Conservation (phyloP, 2,329 filamentous ascomycete genomes). For the Ascochyta pisi region DNA sequence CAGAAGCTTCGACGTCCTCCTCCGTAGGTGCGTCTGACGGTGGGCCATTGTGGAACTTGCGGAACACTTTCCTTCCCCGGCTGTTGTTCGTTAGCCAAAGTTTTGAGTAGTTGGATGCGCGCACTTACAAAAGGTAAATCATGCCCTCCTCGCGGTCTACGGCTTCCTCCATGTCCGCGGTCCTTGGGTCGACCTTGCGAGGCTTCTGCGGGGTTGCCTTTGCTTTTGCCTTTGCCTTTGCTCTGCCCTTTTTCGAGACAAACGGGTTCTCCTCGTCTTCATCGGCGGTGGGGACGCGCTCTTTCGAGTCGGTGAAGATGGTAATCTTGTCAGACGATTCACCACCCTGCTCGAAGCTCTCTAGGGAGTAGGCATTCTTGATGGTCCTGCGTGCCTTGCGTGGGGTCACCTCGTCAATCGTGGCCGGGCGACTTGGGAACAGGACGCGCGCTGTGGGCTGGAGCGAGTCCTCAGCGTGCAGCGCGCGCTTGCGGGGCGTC, state of each 20-base stretch:
- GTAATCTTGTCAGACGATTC: constrained; percentile 65
- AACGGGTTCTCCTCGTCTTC: constrained; percentile 76
- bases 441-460: constrained; percentile 60
- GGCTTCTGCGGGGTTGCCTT: constrained; percentile 54
- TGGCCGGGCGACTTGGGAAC: constrained; percentile 68
- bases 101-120: neutral
- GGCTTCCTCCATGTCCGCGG: constrained; percentile 66
- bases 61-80: constrained; percentile 80
- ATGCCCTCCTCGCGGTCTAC: constrained; percentile 73
- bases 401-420: constrained; percentile 64
- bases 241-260: constrained; percentile 58
- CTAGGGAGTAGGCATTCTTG: constrained; percentile 57
- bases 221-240: constrained; percentile 47
- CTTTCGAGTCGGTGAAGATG: constrained; percentile 82
- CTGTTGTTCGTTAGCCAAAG: neutral
- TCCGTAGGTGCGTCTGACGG: constrained; percentile 44
- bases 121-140: constrained; percentile 78
- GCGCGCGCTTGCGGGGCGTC: constrained; percentile 70
- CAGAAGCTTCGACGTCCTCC: constrained; percentile 38
- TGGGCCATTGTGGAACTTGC: constrained; percentile 64
- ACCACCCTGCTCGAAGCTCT: constrained; percentile 56
- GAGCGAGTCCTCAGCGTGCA: constrained; percentile 49
- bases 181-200: constrained; percentile 63
- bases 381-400: constrained; percentile 65
- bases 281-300: constrained; percentile 73